Evolutionary conservation across 1,284 basidiomycete genomes (phyloP), one percentile per base, ranked within the genome.

Genomic region (Athelia sp.): DNA sequence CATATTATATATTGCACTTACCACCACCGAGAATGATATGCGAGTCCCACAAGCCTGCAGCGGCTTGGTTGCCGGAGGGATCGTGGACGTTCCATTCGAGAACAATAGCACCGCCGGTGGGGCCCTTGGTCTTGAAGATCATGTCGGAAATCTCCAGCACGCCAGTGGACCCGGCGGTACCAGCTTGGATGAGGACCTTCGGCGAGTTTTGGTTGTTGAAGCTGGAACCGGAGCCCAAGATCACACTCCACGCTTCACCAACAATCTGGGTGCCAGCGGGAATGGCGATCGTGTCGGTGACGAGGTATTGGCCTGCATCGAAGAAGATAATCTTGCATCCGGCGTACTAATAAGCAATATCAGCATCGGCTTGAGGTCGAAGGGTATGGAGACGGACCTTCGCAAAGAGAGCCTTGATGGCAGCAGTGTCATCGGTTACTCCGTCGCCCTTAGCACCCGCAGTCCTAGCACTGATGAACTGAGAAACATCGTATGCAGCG

Each of bases 261-360:
- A 85, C 76, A 29, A 91, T 70, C 44, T 78, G 79, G 0, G 84
- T 79, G 17, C 83, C 87, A 1, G 81, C 78, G 14, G 88, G 89
- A 50, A 91, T 82, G 1, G 72, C 74, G 46, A 92, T 73, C 2
- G 89, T 91, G 24, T 77, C 74, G 14, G 82, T 78, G 24, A 76
- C 64, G 53, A 73, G 56, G 40, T 63, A 62, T 1, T 59, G 58
- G 19, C 71, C 71, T 47, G 82, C 81, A 53, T 87, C 84, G 58
- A 90, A 82, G 69, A 84, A 90, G 50, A 90, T 82, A 58, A 90
- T 82, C 61, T 84, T 87, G 70, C 83, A 84, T 4, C 83, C 84
- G 40, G 83, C 67, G 59, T 72, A 86, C 83, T 87, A 51, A n/a
- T 18, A 50, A 13, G 34, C n/a, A 22, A 54, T 35, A 49, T 18